phyloP scores from a whole-genome alignment of 1,139 yeast genomes.

The Yamadazyma diddensiae region DNA sequence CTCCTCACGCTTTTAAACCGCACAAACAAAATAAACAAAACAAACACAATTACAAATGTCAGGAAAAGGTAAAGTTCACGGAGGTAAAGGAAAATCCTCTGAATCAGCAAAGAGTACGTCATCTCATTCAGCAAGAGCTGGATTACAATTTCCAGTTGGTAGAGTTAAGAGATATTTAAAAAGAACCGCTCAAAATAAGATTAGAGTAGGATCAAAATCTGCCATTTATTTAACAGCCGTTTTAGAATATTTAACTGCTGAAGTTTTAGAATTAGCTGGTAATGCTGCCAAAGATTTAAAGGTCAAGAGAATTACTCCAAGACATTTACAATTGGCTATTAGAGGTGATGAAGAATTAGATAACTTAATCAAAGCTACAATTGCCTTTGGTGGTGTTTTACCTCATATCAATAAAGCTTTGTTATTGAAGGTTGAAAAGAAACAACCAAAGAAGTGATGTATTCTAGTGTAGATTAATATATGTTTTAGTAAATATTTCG shows the following conservation, averaged over 20 bases:
- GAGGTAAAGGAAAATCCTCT: slow-evolving; percentile 93
- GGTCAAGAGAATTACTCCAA: slow-evolving; percentile 98
- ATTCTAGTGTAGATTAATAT: slow-evolving; percentile 16
- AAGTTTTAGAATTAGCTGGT: slow-evolving; percentile 97
- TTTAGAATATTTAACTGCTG: slow-evolving; percentile 95
- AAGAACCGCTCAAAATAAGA: slow-evolving; percentile 86
- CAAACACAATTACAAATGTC: slow-evolving; percentile 51
- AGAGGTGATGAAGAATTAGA: slow-evolving; percentile 99
- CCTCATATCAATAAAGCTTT: slow-evolving; percentile 96
- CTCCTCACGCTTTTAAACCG: too few relatives aligned
- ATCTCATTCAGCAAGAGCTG: slow-evolving; percentile 96
- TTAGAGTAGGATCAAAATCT: slow-evolving; percentile 96
- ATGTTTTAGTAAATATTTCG: slow-evolving; percentile 10
- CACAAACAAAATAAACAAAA: slow-evolving; percentile 9
- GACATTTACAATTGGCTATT: slow-evolving; percentile 96
- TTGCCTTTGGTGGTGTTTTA: slow-evolving; percentile 97
- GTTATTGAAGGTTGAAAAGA: slow-evolving; percentile 87
- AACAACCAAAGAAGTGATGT: slow-evolving; percentile 50
- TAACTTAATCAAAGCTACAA: slow-evolving; percentile 92
- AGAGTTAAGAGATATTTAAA: slow-evolving; percentile 96
- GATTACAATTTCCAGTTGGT: slow-evolving; percentile 97
- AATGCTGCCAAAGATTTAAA: slow-evolving; percentile 98
- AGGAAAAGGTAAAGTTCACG: slow-evolving; percentile 86
- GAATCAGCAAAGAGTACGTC: slow-evolving; percentile 61
- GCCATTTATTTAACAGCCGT: slow-evolving; percentile 98